Percentiles rank a stretch among this genome's conserved stretches.
phyloP scores from a whole-genome alignment of 768 basidiomycete genomes.

The Tricholoma bakamatsutake region DNA sequence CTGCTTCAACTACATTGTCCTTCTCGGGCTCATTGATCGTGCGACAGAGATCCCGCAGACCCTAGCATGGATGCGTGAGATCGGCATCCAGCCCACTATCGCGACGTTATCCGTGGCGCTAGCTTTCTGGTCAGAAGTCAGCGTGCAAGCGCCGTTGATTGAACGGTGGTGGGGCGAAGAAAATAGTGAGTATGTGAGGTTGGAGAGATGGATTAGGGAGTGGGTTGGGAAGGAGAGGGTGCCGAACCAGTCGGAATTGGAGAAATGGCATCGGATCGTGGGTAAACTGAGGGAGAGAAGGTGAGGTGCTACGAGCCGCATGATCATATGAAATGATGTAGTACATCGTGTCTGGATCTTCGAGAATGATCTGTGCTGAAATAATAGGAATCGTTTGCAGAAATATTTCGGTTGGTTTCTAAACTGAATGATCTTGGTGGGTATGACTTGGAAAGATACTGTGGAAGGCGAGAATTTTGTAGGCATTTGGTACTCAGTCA shows the following conservation, averaged over 20 bases:
- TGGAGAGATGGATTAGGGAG: constrained; percentile 47
- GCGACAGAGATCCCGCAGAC: constrained; percentile 58
- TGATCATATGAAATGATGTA: neutral
- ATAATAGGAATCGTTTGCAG: too few relatives aligned
- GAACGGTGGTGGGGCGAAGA: constrained; percentile 36
- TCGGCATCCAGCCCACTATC: constrained; percentile 46
- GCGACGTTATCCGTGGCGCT: constrained; percentile 56
- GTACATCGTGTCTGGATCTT: too few relatives aligned
- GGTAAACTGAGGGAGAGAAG: neutral
- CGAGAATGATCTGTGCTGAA: too few relatives aligned
- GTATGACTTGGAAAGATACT: too few relatives aligned
- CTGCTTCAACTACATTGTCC: constrained; percentile 53
- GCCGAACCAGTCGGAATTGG: constrained; percentile 33
- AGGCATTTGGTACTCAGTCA: too few relatives aligned
- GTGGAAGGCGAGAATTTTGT: too few relatives aligned
- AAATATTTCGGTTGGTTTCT: too few relatives aligned
- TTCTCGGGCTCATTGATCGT: constrained; percentile 47
- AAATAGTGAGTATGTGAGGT: constrained; percentile 35
- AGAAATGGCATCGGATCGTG: constrained; percentile 23
- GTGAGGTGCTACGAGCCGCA: neutral
- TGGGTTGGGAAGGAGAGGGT: constrained; percentile 50
- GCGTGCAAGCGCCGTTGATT: constrained; percentile 52
- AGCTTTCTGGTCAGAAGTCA: constrained; percentile 69
- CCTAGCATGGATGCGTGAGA: constrained; percentile 68
- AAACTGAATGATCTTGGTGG: too few relatives aligned